Percentiles rank a stretch among this genome's conserved stretches.
Conservation (phyloP, 1,284 basidiomycete species). For the Hemileccinum hortonii region DNA sequence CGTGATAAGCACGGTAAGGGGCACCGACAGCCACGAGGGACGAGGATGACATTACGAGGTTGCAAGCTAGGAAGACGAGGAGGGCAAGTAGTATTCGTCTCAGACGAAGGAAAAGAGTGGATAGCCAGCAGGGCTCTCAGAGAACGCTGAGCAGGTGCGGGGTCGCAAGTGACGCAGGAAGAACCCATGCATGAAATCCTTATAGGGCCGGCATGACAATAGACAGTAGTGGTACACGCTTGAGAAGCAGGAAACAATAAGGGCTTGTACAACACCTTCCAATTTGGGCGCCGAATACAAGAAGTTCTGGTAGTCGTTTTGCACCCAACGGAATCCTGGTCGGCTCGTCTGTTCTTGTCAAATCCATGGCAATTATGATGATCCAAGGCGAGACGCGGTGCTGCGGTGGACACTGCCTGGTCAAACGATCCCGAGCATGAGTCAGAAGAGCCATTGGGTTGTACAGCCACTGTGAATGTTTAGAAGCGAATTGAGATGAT, state of each 20-base stretch:
- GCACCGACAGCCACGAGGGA: constrained; percentile 3
- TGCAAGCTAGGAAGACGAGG: background rate
- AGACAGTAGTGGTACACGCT: constrained; percentile 1
- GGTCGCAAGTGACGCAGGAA: constrained; percentile 6
- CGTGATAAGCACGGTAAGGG: constrained; percentile 14
- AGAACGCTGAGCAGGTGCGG: constrained; percentile 15
- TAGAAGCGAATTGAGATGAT: background rate
- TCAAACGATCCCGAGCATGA: background rate
- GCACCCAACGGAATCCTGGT: too few relatives aligned
- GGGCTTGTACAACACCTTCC: constrained; percentile 16
- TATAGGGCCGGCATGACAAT: constrained; percentile 23
- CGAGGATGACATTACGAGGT: constrained; percentile 12
- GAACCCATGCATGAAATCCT: background rate
- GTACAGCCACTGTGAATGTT: constrained; percentile 17
- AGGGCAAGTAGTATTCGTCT: constrained; percentile 16
- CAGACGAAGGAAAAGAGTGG: constrained; percentile 30
- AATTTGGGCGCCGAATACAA: background rate
- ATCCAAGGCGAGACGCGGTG: too few relatives aligned
- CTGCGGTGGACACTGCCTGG: background rate
- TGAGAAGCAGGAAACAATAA: constrained; percentile 11
- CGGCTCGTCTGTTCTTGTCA: too few relatives aligned
- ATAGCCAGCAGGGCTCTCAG: constrained; percentile 21
- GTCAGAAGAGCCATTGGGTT: background rate
- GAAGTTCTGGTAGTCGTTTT: too few relatives aligned
- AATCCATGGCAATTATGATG: too few relatives aligned